A percentile compares a stretch with the other conserved stretches of the same genome.
Conservation (phyloP, 73 alveolate species). For the Tetrahymena malaccensis region DNA sequence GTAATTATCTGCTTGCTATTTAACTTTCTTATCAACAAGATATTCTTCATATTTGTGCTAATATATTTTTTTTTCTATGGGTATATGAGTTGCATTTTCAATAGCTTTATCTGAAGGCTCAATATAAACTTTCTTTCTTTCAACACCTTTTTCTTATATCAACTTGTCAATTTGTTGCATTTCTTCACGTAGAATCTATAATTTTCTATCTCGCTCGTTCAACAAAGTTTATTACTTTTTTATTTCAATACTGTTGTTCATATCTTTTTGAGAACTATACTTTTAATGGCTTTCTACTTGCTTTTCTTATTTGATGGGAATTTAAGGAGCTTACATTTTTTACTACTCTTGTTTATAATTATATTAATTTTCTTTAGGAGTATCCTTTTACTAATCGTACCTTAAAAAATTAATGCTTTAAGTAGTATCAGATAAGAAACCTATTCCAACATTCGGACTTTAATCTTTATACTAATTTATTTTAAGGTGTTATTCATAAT, state of each 20-base stretch:
- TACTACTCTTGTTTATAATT: background rate
- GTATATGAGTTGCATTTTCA: background rate
- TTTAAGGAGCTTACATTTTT: background rate
- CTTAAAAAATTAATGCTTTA: background rate
- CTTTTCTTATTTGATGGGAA: background rate
- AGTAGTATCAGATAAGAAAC: background rate
- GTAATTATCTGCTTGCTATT: background rate
- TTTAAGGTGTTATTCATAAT: background rate
- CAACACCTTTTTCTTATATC: background rate
- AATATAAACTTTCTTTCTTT: background rate
- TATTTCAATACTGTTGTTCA: background rate
- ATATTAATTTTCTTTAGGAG: background rate
- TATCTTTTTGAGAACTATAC: background rate
- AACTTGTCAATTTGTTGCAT: background rate
- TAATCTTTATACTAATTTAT: background rate
- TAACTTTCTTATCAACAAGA: background rate
- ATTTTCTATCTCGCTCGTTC: background rate
- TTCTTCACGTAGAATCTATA: background rate
- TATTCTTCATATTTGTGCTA: background rate
- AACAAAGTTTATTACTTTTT: background rate
- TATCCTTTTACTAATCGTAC: background rate
- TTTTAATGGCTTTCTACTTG: background rate
- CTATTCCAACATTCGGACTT: background rate
- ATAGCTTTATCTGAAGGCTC: background rate
- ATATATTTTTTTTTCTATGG: background rate